phyloP scores from a whole-genome alignment of 176 grass and related monocot species.

The Eleusine coracana region DNA sequence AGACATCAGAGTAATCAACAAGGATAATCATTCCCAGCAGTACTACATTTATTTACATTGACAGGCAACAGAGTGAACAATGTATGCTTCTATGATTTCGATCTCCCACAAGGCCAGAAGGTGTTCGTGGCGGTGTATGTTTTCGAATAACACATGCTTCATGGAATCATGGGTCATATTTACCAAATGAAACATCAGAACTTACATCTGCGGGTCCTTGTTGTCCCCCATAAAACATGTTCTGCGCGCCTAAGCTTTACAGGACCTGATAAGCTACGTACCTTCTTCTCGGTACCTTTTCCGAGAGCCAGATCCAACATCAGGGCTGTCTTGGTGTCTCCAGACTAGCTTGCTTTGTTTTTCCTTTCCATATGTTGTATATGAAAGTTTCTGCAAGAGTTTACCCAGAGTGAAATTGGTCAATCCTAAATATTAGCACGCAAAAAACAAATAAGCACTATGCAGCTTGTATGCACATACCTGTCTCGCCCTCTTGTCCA shows the following conservation, averaged over 20 bases:
- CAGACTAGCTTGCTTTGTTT: conserved; percentile 93
- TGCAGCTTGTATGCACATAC: conserved; percentile 37
- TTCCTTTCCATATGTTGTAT: conserved; percentile 76
- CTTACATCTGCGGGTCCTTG: not conserved
- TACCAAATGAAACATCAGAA: conserved; percentile 41
- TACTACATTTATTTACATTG: not conserved
- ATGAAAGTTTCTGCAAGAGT: conserved; percentile 82
- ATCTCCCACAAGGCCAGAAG: not conserved
- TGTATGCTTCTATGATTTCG: not conserved
- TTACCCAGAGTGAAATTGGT: conserved; percentile 26
- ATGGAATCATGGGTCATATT: conserved; percentile 22
- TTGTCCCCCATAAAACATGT: not conserved
- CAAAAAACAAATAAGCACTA: not conserved
- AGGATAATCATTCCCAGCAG: not conserved
- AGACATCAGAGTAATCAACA: not conserved
- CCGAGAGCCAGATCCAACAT: conserved; percentile 51
- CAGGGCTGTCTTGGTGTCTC: conserved; percentile 73
- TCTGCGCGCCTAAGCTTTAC: conserved; percentile 7
- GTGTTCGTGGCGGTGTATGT: not conserved
- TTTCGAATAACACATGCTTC: not conserved
- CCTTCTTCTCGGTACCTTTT: conserved; percentile 72
- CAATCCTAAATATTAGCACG: conserved; percentile 28
- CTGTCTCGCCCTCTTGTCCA: conserved; percentile 94
- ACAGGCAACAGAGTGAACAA: not conserved
- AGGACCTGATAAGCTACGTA: conserved; percentile 32